Percentiles rank a stretch among this genome's conserved stretches.
Conservation (phyloP, 83 land plant species). For the Thuja plicata region DNA sequence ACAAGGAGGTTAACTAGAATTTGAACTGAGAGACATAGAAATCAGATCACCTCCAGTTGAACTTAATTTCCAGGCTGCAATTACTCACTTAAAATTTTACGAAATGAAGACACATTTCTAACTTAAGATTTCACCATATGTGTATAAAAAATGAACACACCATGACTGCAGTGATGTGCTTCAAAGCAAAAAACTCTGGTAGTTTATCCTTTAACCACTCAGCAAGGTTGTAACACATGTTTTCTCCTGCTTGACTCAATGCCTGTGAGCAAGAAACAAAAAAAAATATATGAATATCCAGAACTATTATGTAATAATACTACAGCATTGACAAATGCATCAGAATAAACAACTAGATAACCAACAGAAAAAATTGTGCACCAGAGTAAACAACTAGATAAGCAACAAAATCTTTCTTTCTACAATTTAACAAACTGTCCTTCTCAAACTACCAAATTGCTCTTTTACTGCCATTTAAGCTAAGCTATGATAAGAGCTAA, state of each 20-base stretch:
- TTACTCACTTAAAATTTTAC: neutral
- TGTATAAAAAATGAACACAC: slow-evolving; percentile 8
- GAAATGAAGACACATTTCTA: neutral
- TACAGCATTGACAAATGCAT: neutral
- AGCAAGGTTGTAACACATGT: slow-evolving; percentile 41
- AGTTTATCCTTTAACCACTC: slow-evolving; percentile 48
- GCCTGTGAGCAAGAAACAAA: slow-evolving; percentile 26
- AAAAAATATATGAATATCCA: neutral
- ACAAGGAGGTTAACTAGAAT: neutral
- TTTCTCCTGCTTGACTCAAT: slow-evolving; percentile 32
- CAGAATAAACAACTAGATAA: neutral
- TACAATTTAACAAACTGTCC: neutral
- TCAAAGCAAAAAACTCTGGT: slow-evolving; percentile 30
- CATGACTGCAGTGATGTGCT: slow-evolving; percentile 4
- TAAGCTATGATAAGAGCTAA: neutral
- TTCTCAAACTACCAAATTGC: neutral
- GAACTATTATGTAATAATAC: neutral
- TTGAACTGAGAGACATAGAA: neutral
- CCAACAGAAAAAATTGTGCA: neutral
- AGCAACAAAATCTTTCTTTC: neutral
- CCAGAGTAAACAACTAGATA: neutral
- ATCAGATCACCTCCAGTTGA: slow-evolving; percentile 9
- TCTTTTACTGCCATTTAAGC: neutral
- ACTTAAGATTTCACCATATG: neutral
- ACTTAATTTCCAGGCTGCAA: neutral